phyloP scores from a whole-genome alignment of 108 stramenopile genomes.

The Nannochloropsis gaditana region DNA sequence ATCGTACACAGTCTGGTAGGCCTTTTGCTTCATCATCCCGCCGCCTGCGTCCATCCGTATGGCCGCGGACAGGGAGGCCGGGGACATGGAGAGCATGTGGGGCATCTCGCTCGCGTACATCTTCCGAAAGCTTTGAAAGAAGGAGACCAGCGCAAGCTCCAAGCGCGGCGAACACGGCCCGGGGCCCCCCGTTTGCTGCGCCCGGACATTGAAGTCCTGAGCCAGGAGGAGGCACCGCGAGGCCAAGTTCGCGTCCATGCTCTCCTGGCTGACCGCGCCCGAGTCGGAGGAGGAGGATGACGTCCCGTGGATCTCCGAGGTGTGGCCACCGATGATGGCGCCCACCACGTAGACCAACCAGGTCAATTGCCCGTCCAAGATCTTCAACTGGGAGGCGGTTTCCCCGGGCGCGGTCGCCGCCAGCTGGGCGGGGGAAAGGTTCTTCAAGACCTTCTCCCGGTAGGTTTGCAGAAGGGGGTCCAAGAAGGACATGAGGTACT shows the following conservation, averaged over 20 bases:
- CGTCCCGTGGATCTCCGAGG: conserved; percentile 39
- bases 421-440: conserved; percentile 52
- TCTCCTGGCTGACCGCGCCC: conserved; percentile 79
- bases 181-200: conserved; percentile 70
- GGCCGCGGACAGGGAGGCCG: neutral
- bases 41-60: conserved; percentile 48
- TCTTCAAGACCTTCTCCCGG: conserved; percentile 62
- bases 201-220: conserved; percentile 74
- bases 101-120: conserved; percentile 57
- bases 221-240: conserved; percentile 77
- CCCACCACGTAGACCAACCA: conserved; percentile 92
- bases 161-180: conserved; percentile 35
- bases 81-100: neutral
- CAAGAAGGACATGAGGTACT: conserved; percentile 71
- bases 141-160: conserved; percentile 48
- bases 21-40: conserved; percentile 82
- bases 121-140: conserved; percentile 78
- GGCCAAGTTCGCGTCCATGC: conserved; percentile 82
- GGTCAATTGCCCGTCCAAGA: conserved; percentile 85
- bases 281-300: conserved; percentile 32
- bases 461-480: conserved; percentile 78
- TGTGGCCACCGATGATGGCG: conserved; percentile 79
- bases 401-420: neutral
- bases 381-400: neutral
- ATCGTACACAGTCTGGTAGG: conserved; percentile 88